Percentiles rank a stretch among this genome's conserved stretches.
Evolutionary conservation across 2,329 filamentous ascomycete genomes (phyloP).

Genomic region (Tolypocladium capitatum): DNA sequence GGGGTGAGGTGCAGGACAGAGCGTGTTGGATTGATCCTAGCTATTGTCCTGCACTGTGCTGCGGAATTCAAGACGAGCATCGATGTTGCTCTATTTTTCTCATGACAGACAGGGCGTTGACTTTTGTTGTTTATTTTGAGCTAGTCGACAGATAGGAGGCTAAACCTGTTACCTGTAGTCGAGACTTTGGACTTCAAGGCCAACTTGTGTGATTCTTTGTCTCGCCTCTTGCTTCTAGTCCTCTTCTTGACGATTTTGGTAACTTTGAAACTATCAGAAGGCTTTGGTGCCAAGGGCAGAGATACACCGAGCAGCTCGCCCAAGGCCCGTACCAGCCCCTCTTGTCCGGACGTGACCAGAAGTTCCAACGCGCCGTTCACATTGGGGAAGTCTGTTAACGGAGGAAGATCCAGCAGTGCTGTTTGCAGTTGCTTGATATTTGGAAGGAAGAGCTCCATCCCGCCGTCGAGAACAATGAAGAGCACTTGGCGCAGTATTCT

Average conservation of each 20-base stretch:
- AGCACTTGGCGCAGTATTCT: conserved; percentile 31
- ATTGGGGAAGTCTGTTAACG: conserved; percentile 12
- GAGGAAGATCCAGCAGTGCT: conserved; percentile 12
- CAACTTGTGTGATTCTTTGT: not conserved
- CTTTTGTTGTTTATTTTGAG: not conserved
- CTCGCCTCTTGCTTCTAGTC: not conserved
- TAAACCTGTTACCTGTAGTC: conserved; percentile 5
- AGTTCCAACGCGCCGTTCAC: conserved; percentile 7
- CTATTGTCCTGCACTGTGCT: not conserved
- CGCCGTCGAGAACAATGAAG: conserved; percentile 3
- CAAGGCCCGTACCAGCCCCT: conserved; percentile 5
- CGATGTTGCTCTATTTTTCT: too few species aligned
- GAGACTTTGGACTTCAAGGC: not conserved
- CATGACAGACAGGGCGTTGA: not conserved
- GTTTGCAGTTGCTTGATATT: conserved; percentile 6
- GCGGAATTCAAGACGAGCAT: not conserved
- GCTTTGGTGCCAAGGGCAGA: not conserved
- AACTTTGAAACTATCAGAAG: not conserved
- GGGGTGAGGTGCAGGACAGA: not conserved
- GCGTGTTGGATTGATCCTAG: not conserved
- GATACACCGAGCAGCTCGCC: conserved; percentile 8
- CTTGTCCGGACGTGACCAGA: conserved; percentile 6
- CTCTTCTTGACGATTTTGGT: not conserved
- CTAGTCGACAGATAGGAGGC: conserved; percentile 4
- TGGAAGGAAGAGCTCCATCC: not conserved